A percentile compares a stretch with the other conserved stretches of the same genome.
These are phyloP conservation scores for Salvia hispanica DNA, from an alignment of 257 asterid genomes.

Conservation along the genomic window DNA sequence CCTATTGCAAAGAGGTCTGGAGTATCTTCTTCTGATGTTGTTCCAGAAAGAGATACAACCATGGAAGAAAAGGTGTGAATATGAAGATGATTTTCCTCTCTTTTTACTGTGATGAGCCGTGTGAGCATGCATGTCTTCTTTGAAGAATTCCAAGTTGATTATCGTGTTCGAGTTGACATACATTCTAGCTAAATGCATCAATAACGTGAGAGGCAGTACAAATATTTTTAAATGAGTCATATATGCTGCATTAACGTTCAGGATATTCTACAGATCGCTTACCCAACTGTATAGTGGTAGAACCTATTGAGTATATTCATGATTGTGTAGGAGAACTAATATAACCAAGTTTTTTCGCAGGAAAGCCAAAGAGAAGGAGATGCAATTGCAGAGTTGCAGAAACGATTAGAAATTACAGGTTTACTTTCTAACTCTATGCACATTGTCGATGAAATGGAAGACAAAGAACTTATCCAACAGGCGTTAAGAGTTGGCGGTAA, in stretches of 20 bases:
- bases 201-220: no score
- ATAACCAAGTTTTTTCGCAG: constrained; percentile 42
- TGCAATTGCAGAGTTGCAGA: constrained; percentile 57
- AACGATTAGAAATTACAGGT: constrained; percentile 58
- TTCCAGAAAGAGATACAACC: constrained; percentile 45
- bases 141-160: no score
- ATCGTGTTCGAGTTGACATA: no score
- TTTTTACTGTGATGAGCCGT: no score
- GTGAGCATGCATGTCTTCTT: no score
- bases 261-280: neutral
- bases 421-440: constrained; percentile 45
- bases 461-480: constrained; percentile 64
- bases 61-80: constrained; percentile 43
- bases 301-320: constrained; percentile 9
- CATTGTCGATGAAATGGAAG: constrained; percentile 64
- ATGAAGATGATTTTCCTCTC: neutral
- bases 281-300: constrained; percentile 14
- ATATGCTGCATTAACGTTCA: no score
- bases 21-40: constrained; percentile 45
- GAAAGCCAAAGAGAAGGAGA: constrained; percentile 54
- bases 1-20: constrained; percentile 70
- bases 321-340: neutral
- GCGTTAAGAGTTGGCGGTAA: constrained; percentile 59
- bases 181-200: no score
- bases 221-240: neutral